A percentile compares a stretch with the other conserved stretches of the same genome.
phyloP scores from a whole-genome alignment of 805 yeast genomes.

The Brettanomyces naardenensis region DNA sequence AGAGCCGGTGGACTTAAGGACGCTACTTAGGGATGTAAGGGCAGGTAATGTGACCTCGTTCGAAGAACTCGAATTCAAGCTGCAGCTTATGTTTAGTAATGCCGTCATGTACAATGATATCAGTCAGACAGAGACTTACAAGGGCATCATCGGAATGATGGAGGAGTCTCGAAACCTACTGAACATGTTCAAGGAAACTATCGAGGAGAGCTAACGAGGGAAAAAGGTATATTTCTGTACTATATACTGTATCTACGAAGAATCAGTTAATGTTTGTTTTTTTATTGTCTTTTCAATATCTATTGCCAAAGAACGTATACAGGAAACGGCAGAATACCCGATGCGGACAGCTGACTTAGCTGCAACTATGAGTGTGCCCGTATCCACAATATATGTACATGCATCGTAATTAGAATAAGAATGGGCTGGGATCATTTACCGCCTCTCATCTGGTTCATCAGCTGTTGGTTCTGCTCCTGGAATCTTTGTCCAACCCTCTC shows the following conservation, averaged over 20 bases:
- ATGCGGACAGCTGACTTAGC: too few relatives aligned
- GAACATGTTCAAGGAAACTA: conserved; percentile 46
- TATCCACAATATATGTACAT: too few relatives aligned
- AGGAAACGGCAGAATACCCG: too few relatives aligned
- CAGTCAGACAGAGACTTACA: conserved; percentile 47
- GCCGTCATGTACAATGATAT: conserved; percentile 75
- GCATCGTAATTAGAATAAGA: too few relatives aligned
- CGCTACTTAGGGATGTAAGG: conserved; percentile 49
- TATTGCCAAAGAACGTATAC: too few relatives aligned
- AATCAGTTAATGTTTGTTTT: too few relatives aligned
- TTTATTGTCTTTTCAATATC: too few relatives aligned
- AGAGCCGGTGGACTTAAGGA: conserved; percentile 62
- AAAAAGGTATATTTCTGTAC: background rate
- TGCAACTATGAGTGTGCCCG: too few relatives aligned
- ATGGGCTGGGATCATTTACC: conserved; percentile 11
- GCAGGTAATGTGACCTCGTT: conserved; percentile 44
- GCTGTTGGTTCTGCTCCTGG: conserved; percentile 86
- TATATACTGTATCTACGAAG: background rate
- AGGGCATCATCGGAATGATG: conserved; percentile 64
- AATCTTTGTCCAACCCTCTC: conserved; percentile 98
- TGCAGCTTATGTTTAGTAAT: conserved; percentile 74
- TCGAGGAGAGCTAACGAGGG: conserved; percentile 1
- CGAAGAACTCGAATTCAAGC: conserved; percentile 54
- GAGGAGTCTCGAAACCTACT: conserved; percentile 51
- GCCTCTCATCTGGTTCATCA: conserved; percentile 61